Percentiles rank a stretch among this genome's conserved stretches.
Conservation (phyloP, 257 asterid species). For the Primulina tabacum region DNA sequence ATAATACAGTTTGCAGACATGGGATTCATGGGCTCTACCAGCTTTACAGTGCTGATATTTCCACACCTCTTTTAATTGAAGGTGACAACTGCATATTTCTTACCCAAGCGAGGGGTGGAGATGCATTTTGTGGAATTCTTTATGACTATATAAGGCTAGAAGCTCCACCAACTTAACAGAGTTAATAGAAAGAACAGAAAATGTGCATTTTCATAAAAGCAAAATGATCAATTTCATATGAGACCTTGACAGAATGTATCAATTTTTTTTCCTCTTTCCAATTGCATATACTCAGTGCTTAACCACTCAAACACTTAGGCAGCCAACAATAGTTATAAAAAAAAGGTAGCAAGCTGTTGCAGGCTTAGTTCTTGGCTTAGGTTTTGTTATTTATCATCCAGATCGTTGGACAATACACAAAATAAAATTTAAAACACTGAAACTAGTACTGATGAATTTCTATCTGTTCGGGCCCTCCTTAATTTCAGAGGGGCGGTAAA, state of each 20-base stretch:
- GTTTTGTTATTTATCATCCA: too few species aligned
- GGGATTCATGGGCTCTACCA: constrained; percentile 55
- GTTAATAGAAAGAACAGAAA: not conserved
- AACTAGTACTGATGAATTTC: not conserved
- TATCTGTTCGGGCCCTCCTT: not conserved
- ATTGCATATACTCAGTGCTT: not conserved
- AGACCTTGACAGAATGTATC: not conserved
- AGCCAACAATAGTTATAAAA: too few species aligned
- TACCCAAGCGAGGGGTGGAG: constrained; percentile 55
- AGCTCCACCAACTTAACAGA: constrained; percentile 36
- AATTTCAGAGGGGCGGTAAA: not conserved
- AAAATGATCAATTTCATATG: not conserved
- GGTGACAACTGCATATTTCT: constrained; percentile 46
- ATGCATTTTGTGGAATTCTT: constrained; percentile 50
- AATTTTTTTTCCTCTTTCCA: not conserved
- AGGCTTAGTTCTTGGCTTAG: not conserved
- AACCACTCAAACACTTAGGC: not conserved
- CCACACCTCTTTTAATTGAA: constrained; percentile 31
- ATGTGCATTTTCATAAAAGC: not conserved
- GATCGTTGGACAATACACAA: not conserved
- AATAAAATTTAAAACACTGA: not conserved
- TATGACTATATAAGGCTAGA: constrained; percentile 53
- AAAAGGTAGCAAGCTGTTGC: not conserved
- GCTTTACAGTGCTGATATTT: constrained; percentile 35
- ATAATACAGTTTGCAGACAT: constrained; percentile 47